Evolutionary conservation across 306 rosid species (phyloP), one percentile per base, ranked within the genome.

Genomic region (Rosa rugosa): DNA sequence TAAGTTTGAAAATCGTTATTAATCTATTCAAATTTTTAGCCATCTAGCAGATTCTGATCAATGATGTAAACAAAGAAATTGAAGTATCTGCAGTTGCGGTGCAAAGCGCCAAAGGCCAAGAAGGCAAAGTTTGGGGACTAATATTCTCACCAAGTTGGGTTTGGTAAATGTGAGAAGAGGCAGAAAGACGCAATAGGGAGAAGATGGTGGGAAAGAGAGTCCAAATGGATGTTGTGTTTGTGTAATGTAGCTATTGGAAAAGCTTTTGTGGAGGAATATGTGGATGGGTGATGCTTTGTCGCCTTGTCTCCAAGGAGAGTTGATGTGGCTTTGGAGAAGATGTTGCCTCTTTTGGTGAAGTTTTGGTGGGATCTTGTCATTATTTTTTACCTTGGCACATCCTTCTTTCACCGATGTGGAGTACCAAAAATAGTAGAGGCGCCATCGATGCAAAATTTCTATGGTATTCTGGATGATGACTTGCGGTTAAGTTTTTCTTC

Each of bases 191-290:
- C 75, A 60, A 42, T 51, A 11, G 78, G 54, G 66, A 83, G 81
- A 82, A 83, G 75, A 80, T 51, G 85, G 73, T 83, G 83, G 53
- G 86, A 22, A 47, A 40, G 44, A 70, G 63, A 75, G 81, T 81
- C 85, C 83, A 81, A 79, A 81, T 2, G 72, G 70, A 4, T 65
- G 68, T 64, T 64, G 44, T 64, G 8, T 14, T 64, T 14, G 76
- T 83, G 85, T 85, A 83, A 66, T 34, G 60, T 85, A 86, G 91
- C 89, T 73, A 74, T 88, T 85, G 88, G 85, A 80, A 72, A 72
- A 40, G 70, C 82, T 70, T 56, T 78, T 74, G 47, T 14, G 62
- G 62, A 71, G 80, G 84, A 87, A 87, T 85, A 80, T 56, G 66
- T 76, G 62, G 75, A 84, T 72, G 75, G 82, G 76, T 73, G 73